Base-by-base conservation (phyloP, 2,329 filamentous ascomycete genomes). In the Didymosphaeria variabile region DNA sequence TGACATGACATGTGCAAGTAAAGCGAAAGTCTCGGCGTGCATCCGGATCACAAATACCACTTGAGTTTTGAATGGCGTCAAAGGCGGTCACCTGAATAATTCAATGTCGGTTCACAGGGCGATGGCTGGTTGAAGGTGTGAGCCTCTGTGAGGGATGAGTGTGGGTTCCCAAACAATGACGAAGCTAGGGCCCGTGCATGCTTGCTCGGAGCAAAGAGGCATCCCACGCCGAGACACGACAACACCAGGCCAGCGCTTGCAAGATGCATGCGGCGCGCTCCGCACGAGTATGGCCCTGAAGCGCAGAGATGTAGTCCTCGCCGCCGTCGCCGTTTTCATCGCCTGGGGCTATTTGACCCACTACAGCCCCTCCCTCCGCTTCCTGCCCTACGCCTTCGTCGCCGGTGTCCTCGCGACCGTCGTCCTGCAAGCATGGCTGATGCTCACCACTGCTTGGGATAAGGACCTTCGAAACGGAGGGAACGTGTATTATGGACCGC, bases 331-430 rank as follows among this genome's bases (percentile, higher is more conserved):
- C 78, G 86, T 84, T 78, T 92, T 97, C 79, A 83, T 97, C 77
- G 90, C 92, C 76, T 98, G 94, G 94, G 91, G 92, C 64, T 90
- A 94, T 77, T 86, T 90, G 62, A 90, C 92, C 68, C 89, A 91
- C 81, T 96, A 91, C 89, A 84, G 93, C 71, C 93, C 94, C 32
- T 82, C 88, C 61, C 83, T 98, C 67, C 92, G 93, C 77, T 97
- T 91, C 86, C 85, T 92, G 45, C 92, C 91, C 71, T 91, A 97
- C 79, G 92, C 94, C 70, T 93, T 98, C 77, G 82, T 91, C 67
- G 80, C 86, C 67, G 94, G 95, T 67, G 81, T 85, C 65, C 69
- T 90, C 64, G 72, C 82, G 26, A 81, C 89, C 51, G 67, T 86
- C 53, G 77, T 86, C 47, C 82, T 83, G 59, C 72, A 90, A 59